Evolutionary conservation across 495 filamentous ascomycete genomes (phyloP).

Genomic region (Glutinoglossum americanum): DNA sequence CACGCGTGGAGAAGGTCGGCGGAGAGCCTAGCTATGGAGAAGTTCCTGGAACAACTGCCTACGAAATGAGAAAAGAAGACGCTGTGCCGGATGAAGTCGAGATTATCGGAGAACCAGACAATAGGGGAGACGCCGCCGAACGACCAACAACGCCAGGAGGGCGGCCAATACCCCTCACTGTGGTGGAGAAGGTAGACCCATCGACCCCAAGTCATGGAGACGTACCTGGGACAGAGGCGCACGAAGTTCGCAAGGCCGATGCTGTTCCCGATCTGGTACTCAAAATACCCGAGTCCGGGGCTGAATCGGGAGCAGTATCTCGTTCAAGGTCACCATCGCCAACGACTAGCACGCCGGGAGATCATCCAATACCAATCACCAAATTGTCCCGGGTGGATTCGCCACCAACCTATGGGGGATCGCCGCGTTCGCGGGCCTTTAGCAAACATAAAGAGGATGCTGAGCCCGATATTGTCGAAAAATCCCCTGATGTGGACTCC

Average conservation of each 20-base stretch:
- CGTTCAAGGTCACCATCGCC: not conserved
- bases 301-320: not conserved
- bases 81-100: slow-evolving; percentile 1
- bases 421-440: slow-evolving; percentile 39
- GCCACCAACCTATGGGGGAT: slow-evolving; percentile 33
- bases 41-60: slow-evolving; percentile 68
- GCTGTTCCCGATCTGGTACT: slow-evolving; percentile 55
- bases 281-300: not conserved
- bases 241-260: slow-evolving; percentile 54
- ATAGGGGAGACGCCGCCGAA: not conserved
- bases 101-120: not conserved
- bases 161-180: slow-evolving; percentile 51
- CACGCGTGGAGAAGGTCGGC: slow-evolving; percentile 32
- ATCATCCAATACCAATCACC: not conserved
- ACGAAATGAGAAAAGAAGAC: slow-evolving; percentile 30
- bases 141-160: not conserved
- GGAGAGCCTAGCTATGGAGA: slow-evolving; percentile 21
- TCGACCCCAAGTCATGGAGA: slow-evolving; percentile 56
- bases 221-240: slow-evolving; percentile 63
- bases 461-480: slow-evolving; percentile 43
- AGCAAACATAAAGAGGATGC: slow-evolving; percentile 35
- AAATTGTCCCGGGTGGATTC: slow-evolving; percentile 23
- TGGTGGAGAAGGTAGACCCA: slow-evolving; percentile 52
- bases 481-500: not conserved
- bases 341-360: not conserved